Percentiles rank a stretch among this genome's conserved stretches.
These are phyloP conservation scores for Phytophthora citricola DNA, from an alignment of 352 stramenopile species.

Conservation along the genomic window DNA sequence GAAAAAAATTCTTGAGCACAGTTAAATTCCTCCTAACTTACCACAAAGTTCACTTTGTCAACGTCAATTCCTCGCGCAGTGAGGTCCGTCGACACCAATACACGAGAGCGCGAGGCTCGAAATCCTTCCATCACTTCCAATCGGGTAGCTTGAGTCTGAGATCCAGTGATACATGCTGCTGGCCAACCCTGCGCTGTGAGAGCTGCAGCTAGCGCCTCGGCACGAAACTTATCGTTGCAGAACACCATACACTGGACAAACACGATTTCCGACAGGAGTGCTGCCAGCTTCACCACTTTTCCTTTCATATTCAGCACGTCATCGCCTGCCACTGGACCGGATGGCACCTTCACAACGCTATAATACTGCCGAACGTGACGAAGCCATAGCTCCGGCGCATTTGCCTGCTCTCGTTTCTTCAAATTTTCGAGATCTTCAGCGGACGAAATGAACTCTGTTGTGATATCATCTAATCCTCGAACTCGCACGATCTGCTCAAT, in stretches of 20 bases:
- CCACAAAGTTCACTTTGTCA: slow-evolving; percentile 81
- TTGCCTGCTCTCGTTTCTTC: slow-evolving; percentile 57
- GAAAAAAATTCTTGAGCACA: slow-evolving; percentile 1
- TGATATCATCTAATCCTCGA: slow-evolving; percentile 59
- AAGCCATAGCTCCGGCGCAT: slow-evolving; percentile 71
- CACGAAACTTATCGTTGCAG: slow-evolving; percentile 85
- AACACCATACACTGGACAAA: slow-evolving; percentile 88
- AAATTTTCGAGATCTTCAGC: slow-evolving; percentile 48
- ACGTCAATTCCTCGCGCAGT: slow-evolving; percentile 80
- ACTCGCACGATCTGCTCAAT: slow-evolving; percentile 67
- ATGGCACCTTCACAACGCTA: slow-evolving; percentile 44
- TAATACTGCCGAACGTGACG: slow-evolving; percentile 78
- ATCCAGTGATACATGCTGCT: slow-evolving; percentile 69
- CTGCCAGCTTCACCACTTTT: slow-evolving; percentile 63
- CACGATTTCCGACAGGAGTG: slow-evolving; percentile 66
- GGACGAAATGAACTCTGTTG: slow-evolving; percentile 68
- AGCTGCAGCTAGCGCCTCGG: slow-evolving; percentile 64
- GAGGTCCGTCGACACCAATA: slow-evolving; percentile 84
- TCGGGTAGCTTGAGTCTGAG: slow-evolving; percentile 65
- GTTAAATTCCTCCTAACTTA: slow-evolving; percentile 9
- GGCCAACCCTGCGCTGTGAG: slow-evolving; percentile 63
- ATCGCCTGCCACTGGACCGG: not conserved
- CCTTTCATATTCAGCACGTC: slow-evolving; percentile 49
- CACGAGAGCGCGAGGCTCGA: slow-evolving; percentile 51
- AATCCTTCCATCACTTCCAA: slow-evolving; percentile 72